These are phyloP conservation scores for Quercus suber DNA, from an alignment of 306 rosid genomes.

Conservation along the genomic window DNA sequence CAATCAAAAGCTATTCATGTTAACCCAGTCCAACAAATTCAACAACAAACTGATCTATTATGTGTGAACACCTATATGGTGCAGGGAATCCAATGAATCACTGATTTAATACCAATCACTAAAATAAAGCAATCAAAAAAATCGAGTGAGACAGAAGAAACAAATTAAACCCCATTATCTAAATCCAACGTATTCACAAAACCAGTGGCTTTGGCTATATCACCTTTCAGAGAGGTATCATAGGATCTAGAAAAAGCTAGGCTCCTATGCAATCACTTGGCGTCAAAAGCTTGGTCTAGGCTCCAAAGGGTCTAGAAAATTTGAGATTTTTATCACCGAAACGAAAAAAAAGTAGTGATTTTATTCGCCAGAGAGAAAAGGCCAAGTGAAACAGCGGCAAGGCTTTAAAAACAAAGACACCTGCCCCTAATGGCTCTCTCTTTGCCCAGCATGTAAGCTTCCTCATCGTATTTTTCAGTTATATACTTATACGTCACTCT, in stretches of 20 bases:
- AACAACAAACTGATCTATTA: conserved; percentile 9
- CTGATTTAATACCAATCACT: background rate
- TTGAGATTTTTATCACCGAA: background rate
- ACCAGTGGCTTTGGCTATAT: background rate
- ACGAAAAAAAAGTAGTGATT: conserved; percentile 16
- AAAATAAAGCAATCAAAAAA: background rate
- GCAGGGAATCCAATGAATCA: conserved; percentile 13
- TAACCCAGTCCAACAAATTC: background rate
- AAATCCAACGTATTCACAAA: background rate
- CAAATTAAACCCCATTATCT: conserved; percentile 16
- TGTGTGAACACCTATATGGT: conserved; percentile 1
- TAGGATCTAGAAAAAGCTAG: background rate
- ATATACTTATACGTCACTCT: background rate
- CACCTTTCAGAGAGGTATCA: conserved; percentile 8
- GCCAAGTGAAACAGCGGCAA: background rate
- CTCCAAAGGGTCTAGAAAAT: background rate
- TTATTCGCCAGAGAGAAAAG: conserved; percentile 23
- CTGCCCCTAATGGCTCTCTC: conserved; percentile 36
- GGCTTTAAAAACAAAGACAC: conserved; percentile 41
- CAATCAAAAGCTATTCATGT: background rate
- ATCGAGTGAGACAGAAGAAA: background rate
- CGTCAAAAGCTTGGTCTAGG: background rate
- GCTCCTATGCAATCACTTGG: background rate
- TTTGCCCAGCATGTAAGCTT: conserved; percentile 45
- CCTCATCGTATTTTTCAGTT: conserved; percentile 20